A percentile compares a stretch with the other conserved stretches of the same genome.
These are phyloP conservation scores for Cystobasidium tubakii DNA, from an alignment of 768 basidiomycete species.

Conservation along the genomic window DNA sequence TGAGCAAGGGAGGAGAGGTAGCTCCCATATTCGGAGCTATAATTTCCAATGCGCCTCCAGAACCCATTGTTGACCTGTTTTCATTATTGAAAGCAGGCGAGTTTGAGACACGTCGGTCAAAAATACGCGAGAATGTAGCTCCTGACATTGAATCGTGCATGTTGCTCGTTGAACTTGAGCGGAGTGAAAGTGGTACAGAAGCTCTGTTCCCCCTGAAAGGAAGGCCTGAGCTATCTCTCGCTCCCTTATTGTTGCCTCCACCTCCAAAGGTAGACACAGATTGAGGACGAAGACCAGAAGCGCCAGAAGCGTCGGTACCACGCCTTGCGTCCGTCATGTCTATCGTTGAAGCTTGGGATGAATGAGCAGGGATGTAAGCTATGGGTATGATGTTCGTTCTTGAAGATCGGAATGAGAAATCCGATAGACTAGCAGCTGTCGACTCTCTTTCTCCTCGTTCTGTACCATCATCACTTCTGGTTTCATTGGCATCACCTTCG, in stretches of 20 bases:
- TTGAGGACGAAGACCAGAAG: not conserved
- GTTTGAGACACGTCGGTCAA: slow-evolving; percentile 21
- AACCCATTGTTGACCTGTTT: slow-evolving; percentile 32
- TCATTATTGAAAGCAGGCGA: slow-evolving; percentile 33
- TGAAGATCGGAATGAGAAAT: slow-evolving; percentile 46
- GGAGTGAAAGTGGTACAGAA: slow-evolving; percentile 31
- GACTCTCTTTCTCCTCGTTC: slow-evolving; percentile 6
- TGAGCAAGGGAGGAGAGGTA: slow-evolving; percentile 8
- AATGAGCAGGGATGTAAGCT: slow-evolving; percentile 47
- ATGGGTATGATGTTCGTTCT: slow-evolving; percentile 47
- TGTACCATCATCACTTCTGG: not conserved
- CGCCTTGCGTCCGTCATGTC: slow-evolving; percentile 26
- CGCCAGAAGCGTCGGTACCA: not conserved
- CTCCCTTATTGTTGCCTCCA: not conserved
- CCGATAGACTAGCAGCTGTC: slow-evolving; percentile 39
- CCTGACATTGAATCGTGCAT: slow-evolving; percentile 9
- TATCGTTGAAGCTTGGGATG: slow-evolving; percentile 40
- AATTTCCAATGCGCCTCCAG: slow-evolving; percentile 32
- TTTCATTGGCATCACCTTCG: not conserved
- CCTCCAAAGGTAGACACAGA: not conserved
- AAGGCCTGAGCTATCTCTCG: slow-evolving; percentile 1
- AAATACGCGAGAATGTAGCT: slow-evolving; percentile 26
- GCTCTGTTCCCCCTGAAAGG: not conserved
- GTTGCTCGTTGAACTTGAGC: slow-evolving; percentile 9
- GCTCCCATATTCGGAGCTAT: not conserved